Percentiles rank a stretch among this genome's conserved stretches.
Conservation (phyloP, 1,284 basidiomycete genomes). For the Ustilago hordei region DNA sequence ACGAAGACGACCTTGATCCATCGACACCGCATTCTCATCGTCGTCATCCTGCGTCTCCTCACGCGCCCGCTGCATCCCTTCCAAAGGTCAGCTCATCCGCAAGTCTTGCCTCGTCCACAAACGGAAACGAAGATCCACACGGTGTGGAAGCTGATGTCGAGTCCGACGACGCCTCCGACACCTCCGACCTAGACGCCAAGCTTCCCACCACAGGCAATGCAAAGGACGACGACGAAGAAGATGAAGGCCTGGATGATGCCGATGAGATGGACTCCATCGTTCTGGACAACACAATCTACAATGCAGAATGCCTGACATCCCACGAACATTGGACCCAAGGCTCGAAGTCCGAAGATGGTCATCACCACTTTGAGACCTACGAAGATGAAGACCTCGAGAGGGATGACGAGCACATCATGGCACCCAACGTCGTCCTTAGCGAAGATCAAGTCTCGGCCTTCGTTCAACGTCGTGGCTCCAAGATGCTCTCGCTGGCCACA, state of each 20-base stretch:
- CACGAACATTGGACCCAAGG: slow-evolving; percentile 53
- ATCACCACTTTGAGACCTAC: slow-evolving; percentile 48
- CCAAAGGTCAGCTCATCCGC: slow-evolving; percentile 20
- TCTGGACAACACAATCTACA: slow-evolving; percentile 63
- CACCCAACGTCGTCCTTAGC: slow-evolving; percentile 47
- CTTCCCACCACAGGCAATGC: slow-evolving; percentile 11
- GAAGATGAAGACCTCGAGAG: slow-evolving; percentile 38
- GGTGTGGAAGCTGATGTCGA: slow-evolving; percentile 42
- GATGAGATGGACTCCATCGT: slow-evolving; percentile 52
- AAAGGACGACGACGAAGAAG: slow-evolving; percentile 28
- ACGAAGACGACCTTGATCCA: slow-evolving; percentile 29
- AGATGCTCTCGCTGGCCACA: slow-evolving; percentile 38
- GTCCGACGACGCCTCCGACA: slow-evolving; percentile 28
- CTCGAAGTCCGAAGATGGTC: slow-evolving; percentile 30
- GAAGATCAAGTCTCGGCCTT: slow-evolving; percentile 43
- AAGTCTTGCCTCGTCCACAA: slow-evolving; percentile 14
- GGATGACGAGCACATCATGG: slow-evolving; percentile 48
- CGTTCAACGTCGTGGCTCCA: slow-evolving; percentile 39
- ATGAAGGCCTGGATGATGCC: slow-evolving; percentile 38
- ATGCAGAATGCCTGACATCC: slow-evolving; percentile 59
- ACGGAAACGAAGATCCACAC: slow-evolving; percentile 18
- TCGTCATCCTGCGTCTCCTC: slow-evolving; percentile 19
- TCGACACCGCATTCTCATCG: slow-evolving; percentile 20
- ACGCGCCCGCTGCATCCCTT: background rate
- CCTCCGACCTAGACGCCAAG: slow-evolving; percentile 21